A percentile compares a stretch with the other conserved stretches of the same genome.
These are phyloP conservation scores for Xerophyta viscosa DNA, from an alignment of 106 monocot genomes.

Conservation along the genomic window DNA sequence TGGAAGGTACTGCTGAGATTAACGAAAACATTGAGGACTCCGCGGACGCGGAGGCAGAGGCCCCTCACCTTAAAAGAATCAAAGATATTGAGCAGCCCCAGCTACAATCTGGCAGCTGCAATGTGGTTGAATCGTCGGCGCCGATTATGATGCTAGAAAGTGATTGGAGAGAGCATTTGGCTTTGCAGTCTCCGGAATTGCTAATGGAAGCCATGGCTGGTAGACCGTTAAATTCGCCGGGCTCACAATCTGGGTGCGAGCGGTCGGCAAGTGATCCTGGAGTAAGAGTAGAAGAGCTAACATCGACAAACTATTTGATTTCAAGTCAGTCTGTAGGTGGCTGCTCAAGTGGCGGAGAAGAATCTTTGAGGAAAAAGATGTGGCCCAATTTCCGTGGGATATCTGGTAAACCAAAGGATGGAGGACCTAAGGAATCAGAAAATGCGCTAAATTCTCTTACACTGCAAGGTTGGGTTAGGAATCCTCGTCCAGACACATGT, in stretches of 20 bases:
- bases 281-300: conserved; percentile 56
- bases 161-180: conserved; percentile 37
- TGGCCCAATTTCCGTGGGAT: conserved; percentile 50
- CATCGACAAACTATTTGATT: conserved; percentile 37
- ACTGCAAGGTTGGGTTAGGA: conserved; percentile 9
- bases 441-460: conserved; percentile 13
- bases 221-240: conserved; percentile 6
- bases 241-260: conserved; percentile 17
- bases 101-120: conserved; percentile 12
- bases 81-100: conserved; percentile 36
- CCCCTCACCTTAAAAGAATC: conserved; percentile 25
- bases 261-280: conserved; percentile 5
- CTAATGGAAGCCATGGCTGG: conserved; percentile 26
- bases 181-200: conserved; percentile 25
- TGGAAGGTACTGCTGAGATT: conserved; percentile 55
- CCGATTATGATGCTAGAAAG: conserved; percentile 13
- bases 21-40: conserved; percentile 42
- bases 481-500: conserved; percentile 9
- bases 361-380: conserved; percentile 21
- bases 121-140: conserved; percentile 23
- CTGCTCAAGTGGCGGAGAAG: conserved; percentile 34
- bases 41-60: too few relatives aligned
- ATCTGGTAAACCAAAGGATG: conserved; percentile 22
- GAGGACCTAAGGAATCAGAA: conserved; percentile 8
- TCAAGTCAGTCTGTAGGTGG: conserved; percentile 17